Conservation (phyloP, 2,329 filamentous ascomycete species). For the Paraphaeosphaeria minitans region DNA sequence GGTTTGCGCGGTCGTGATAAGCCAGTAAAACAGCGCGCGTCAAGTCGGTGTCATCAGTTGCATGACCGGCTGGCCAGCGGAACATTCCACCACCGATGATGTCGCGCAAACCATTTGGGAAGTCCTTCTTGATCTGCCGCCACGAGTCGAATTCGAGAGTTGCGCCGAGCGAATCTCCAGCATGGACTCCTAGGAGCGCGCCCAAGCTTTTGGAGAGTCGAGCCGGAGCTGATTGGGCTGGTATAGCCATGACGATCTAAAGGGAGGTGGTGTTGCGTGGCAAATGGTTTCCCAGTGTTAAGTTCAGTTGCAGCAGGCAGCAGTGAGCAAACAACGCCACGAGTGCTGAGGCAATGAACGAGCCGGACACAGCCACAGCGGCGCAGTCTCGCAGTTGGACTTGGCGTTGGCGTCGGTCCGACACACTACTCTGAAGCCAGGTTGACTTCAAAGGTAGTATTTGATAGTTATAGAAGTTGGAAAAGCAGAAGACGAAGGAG, state of each 20-base stretch:
- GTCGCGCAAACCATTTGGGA: constrained; percentile 49
- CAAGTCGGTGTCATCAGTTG: constrained; percentile 57
- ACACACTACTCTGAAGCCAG: too few species aligned
- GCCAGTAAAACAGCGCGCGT: constrained; percentile 54
- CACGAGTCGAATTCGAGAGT: constrained; percentile 53
- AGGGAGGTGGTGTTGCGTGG: too few species aligned
- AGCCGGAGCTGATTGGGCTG: neutral
- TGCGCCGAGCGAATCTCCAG: constrained; percentile 56
- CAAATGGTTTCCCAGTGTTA: too few species aligned
- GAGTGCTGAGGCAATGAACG: too few species aligned
- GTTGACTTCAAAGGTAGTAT: too few species aligned
- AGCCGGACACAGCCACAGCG: too few species aligned
- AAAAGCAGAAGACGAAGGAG: too few species aligned
- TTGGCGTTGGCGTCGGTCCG: too few species aligned
- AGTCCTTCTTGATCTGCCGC: constrained; percentile 34
- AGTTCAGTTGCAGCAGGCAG: too few species aligned
- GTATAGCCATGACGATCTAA: constrained; percentile 4
- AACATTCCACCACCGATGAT: constrained; percentile 56
- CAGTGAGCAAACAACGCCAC: too few species aligned
- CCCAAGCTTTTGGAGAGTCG: constrained; percentile 47
- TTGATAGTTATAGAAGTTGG: too few species aligned
- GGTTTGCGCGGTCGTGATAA: constrained; percentile 44
- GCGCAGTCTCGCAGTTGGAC: too few species aligned
- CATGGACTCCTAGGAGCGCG: constrained; percentile 55
- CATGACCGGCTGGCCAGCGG: constrained; percentile 51